Evolutionary conservation across 2,329 filamentous ascomycete species (phyloP), one percentile per base, ranked within the genome.

Genomic region (Exophiala calicioides): DNA sequence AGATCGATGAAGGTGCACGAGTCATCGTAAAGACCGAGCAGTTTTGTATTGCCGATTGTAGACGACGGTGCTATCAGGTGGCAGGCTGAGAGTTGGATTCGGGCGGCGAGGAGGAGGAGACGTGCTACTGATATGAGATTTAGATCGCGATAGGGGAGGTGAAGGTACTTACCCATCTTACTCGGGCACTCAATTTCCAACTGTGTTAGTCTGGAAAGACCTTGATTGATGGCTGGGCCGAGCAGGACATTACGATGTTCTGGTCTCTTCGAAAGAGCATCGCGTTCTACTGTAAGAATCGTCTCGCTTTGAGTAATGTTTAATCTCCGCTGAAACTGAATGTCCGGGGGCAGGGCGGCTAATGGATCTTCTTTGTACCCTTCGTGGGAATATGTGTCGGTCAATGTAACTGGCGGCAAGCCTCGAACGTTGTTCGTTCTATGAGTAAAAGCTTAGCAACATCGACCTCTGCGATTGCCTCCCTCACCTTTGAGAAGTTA

Each of bases 401-500:
- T 16, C 3, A 47, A 30, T 7, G 43, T n/a, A 12, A 47, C 6
- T 5, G 48, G 48, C 6, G 48, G 48, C 20, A 52, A 21, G 32
- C 48, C 48, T 35, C 44, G 31, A 12, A 20, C 16, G n/a, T 46
- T 47, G 27, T 46, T 52, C 9, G 47, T 34, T 35, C 48, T 48
- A 23, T 3, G 16, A 3, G 18, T 4, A 33, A 4, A 20, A 16
- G 4, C 9, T 40, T 21, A 37, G 35, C 16, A 12, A 20, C 8
- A 12, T 12, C n/a, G 18, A 21, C 18, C 18, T n/a, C 3, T 37
- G 33, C 4, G 12, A 5, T 1, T 5, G 10, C 3, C 6, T 9
- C 18, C 15, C 48, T 43, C 27, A 52, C 48, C 48, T 50, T 32
- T 53, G 50, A 19, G 26, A 46, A 21, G 45, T 45, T 15, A 41